These are phyloP conservation scores for Neckera pumila DNA, from an alignment of 225 moss, liverwort and hornwort genomes.

Conservation along the genomic window DNA sequence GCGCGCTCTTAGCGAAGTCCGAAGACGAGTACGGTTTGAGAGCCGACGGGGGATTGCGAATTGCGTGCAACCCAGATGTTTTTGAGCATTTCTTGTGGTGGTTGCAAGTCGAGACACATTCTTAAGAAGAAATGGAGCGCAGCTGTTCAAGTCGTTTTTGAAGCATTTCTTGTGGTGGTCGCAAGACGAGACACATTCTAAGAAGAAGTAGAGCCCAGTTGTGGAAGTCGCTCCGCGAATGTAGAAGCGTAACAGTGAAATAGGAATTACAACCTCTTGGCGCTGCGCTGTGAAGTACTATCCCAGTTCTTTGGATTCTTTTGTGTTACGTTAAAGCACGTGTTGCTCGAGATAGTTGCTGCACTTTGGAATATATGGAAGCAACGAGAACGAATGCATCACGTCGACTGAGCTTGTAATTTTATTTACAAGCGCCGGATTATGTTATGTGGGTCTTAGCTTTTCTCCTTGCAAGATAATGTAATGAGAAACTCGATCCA, in stretches of 20 bases:
- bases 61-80: constrained; percentile 52
- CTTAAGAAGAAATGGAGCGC: background rate
- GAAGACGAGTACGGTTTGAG: constrained; percentile 60
- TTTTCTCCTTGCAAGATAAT: background rate
- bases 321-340: too few species aligned
- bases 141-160: constrained; percentile 11
- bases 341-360: background rate
- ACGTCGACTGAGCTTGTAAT: background rate
- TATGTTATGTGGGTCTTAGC: too few species aligned
- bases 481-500: background rate
- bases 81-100: constrained; percentile 68
- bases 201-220: background rate
- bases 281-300: background rate
- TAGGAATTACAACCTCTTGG: background rate
- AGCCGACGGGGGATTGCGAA: constrained; percentile 52
- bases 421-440: background rate
- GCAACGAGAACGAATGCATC: background rate
- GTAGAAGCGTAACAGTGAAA: background rate
- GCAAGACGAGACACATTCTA: background rate
- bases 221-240: background rate
- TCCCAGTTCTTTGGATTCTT: background rate
- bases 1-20: constrained; percentile 50
- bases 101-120: background rate
- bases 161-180: constrained; percentile 50
- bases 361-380: background rate